Percentiles rank a stretch among this genome's conserved stretches.
Conservation (phyloP, 495 filamentous ascomycete genomes). For the Neurospora sp. region DNA sequence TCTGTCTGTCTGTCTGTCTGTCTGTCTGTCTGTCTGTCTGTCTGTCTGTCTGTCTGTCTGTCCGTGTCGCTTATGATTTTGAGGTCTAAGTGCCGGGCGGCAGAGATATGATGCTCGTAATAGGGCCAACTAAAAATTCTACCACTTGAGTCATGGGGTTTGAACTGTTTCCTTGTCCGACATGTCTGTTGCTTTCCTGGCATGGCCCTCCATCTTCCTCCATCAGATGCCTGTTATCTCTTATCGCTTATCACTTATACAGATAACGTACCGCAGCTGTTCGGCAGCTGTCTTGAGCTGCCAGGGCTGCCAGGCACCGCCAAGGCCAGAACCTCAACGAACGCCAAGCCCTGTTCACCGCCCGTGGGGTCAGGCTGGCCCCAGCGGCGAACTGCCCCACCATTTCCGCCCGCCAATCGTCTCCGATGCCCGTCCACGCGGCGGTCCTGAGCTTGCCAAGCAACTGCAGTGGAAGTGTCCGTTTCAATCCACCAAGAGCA, state of each 20-base stretch:
- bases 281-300: too few relatives aligned
- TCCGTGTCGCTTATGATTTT: background rate
- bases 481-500: background rate
- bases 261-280: background rate
- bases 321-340: background rate
- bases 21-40: too few relatives aligned
- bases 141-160: background rate
- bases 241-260: background rate
- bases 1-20: too few relatives aligned
- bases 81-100: background rate
- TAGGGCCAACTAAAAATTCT: background rate
- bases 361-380: background rate
- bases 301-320: background rate
- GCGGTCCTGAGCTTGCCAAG: background rate
- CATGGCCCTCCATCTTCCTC: background rate
- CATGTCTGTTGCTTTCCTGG: background rate
- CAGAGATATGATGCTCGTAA: background rate
- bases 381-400: background rate
- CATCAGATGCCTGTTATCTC: background rate
- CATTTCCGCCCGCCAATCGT: background rate
- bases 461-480: background rate
- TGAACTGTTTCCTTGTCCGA: background rate
- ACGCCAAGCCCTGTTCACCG: background rate
- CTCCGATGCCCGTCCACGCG: background rate
- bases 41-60: too few relatives aligned